Base-by-base conservation (phyloP, 2,329 filamentous ascomycete genomes). In the Aphanocladium album region DNA sequence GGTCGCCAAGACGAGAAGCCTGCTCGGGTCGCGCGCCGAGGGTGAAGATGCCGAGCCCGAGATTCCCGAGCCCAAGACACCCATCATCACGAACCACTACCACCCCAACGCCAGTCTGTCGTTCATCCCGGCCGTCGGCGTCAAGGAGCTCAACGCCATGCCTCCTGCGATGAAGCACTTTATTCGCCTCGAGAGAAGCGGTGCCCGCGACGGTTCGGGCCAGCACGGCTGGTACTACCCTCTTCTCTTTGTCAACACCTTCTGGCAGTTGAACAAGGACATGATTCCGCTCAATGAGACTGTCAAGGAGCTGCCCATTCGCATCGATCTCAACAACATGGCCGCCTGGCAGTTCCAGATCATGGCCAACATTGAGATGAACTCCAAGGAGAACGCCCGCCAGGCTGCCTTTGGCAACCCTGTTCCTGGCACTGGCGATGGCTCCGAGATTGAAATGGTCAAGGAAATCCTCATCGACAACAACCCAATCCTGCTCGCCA, bases 391-490 rank as follows among this genome's bases (percentile, higher is more conserved):
- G 68, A 89, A 88, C 62, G 87, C 90, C 46, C 85, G 86, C 50
- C 88, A 91, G 71, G 89, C 90, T 55, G 91, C 92, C 1, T 85
- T 83, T 61, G 92, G 91, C 50, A 81, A 86, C 39, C 79, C 86
- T 2, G 80, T 89, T 6, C 85, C 91, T 0, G 89, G 89, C 39
- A 90, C 89, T 60, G 90, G 93, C 61, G 95, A 98, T 71, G 95
- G 95, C 46, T 90, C 84, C 61, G 95, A 99, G 75, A 90, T 98
- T 69, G 95, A 99, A 73, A 91, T 97, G 84, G 87, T 99, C 79
- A 99, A 99, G 80, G 90, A 96, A 70, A 89, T 98, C 52, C 83
- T 99, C 43, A 82, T 98, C 41, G 91, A 98, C 77, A 96, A 92
- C 30, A 98, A 98, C 75, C 89, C 91, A 39, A 96, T 92, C 72